Conservation (phyloP, 768 basidiomycete genomes). For the Pleurotus ostreatus region DNA sequence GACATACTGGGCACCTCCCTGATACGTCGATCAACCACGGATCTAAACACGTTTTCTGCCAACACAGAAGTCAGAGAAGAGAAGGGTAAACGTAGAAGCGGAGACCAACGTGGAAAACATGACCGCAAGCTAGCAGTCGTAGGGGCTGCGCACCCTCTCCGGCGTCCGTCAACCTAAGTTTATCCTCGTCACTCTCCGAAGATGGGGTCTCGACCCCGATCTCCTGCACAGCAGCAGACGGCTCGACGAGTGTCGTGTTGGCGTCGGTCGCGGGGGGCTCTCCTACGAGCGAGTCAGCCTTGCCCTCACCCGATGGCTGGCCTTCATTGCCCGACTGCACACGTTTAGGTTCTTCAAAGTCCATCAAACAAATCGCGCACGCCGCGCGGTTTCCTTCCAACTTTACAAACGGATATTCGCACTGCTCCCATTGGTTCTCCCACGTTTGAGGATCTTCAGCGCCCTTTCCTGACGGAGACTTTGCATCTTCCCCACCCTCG, state of each 20-base stretch:
- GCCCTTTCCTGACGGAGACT: conserved; percentile 12
- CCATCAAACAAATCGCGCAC: conserved; percentile 82
- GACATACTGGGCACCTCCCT: conserved; percentile 86
- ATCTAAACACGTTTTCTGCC: conserved; percentile 82
- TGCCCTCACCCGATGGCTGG: conserved; percentile 10
- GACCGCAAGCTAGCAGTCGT: conserved; percentile 72
- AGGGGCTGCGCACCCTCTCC: conserved; percentile 76
- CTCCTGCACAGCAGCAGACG: conserved; percentile 17
- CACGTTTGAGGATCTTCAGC: conserved; percentile 42
- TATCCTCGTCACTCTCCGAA: conserved; percentile 35
- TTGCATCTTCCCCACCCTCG: conserved; percentile 11
- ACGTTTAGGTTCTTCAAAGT: conserved; percentile 71
- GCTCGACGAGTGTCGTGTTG: neutral
- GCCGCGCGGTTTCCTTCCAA: conserved; percentile 80
- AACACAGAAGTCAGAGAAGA: conserved; percentile 11
- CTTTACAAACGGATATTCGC: conserved; percentile 76
- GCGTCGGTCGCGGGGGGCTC: conserved; percentile 4
- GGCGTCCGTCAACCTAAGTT: conserved; percentile 61
- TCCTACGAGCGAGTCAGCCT: neutral
- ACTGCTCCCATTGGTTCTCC: conserved; percentile 77
- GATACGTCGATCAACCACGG: conserved; percentile 86
- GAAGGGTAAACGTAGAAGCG: neutral
- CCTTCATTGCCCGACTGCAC: conserved; percentile 12
- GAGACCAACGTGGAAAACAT: conserved; percentile 82
- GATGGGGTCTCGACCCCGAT: conserved; percentile 29